Conservation (phyloP, 2,329 filamentous ascomycete genomes). For the Fusarium graminum region DNA sequence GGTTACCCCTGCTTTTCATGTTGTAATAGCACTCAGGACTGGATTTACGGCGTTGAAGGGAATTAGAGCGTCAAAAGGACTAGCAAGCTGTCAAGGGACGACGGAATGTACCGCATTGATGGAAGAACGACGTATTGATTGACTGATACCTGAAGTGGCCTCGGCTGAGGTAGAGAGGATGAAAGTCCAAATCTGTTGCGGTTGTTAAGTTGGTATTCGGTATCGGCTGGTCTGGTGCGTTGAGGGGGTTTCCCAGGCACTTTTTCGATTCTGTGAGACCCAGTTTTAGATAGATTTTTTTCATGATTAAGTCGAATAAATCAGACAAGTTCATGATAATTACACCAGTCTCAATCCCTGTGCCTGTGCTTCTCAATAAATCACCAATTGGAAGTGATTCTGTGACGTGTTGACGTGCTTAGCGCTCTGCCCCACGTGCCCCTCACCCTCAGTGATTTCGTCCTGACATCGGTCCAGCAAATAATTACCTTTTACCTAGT, state of each 20-base stretch:
- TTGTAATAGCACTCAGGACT: conserved; percentile 40
- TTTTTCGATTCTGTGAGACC: conserved; percentile 39
- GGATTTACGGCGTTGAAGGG: conserved; percentile 47
- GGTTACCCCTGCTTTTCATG: conserved; percentile 24
- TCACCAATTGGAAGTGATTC: conserved; percentile 33
- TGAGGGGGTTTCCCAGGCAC: conserved; percentile 30
- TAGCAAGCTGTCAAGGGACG: conserved; percentile 22
- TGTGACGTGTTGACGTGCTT: conserved; percentile 46
- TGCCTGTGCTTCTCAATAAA: conserved; percentile 14
- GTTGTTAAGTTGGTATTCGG: conserved; percentile 17
- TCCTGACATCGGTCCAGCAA: conserved; percentile 24
- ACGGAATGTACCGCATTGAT: conserved; percentile 31
- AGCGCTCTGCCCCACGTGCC: conserved; percentile 46
- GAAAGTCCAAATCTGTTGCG: conserved; percentile 25
- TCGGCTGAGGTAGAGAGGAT: conserved; percentile 24
- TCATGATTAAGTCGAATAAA: conserved; percentile 42
- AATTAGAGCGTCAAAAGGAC: conserved; percentile 39
- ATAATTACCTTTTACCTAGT: conserved; percentile 17
- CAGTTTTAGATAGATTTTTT: conserved; percentile 41
- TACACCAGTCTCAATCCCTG: conserved; percentile 22
- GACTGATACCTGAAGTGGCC: conserved; percentile 31
- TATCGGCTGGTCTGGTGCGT: conserved; percentile 18
- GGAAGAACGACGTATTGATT: conserved; percentile 31
- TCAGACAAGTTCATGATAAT: conserved; percentile 43
- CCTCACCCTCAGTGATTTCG: conserved; percentile 40